These are phyloP conservation scores for Solanum okadae DNA, from an alignment of 257 asterid genomes.

Conservation along the genomic window DNA sequence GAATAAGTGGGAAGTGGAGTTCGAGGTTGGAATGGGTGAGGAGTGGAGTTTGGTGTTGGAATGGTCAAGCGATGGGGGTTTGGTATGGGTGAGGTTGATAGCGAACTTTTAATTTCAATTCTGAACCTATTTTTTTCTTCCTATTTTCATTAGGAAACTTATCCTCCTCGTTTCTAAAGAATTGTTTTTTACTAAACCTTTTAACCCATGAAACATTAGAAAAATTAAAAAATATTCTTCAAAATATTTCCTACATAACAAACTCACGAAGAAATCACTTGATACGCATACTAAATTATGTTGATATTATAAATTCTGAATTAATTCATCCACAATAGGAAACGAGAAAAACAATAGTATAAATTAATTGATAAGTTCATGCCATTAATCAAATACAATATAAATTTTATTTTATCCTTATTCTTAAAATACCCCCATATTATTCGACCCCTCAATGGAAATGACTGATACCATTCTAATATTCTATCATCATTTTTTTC, in stretches of 20 bases:
- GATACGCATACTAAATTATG: neutral
- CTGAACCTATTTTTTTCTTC: rapidly evolving
- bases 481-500: no score
- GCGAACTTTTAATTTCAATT: neutral
- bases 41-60: neutral
- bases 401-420: neutral
- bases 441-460: neutral
- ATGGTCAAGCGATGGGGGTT: neutral
- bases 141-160: neutral
- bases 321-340: neutral
- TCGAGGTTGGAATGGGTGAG: no score
- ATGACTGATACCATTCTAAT: neutral
- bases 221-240: neutral
- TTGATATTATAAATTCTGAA: neutral
- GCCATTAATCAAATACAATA: neutral
- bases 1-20: neutral
- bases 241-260: neutral
- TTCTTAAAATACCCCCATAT: neutral
- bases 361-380: neutral
- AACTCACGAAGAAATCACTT: neutral
- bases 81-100: neutral
- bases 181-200: neutral
- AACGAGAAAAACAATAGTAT: neutral
- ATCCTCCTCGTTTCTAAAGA: neutral
- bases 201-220: neutral